Base-by-base conservation (phyloP, 2,329 filamentous ascomycete genomes). In the Waltergamsia citrina region DNA sequence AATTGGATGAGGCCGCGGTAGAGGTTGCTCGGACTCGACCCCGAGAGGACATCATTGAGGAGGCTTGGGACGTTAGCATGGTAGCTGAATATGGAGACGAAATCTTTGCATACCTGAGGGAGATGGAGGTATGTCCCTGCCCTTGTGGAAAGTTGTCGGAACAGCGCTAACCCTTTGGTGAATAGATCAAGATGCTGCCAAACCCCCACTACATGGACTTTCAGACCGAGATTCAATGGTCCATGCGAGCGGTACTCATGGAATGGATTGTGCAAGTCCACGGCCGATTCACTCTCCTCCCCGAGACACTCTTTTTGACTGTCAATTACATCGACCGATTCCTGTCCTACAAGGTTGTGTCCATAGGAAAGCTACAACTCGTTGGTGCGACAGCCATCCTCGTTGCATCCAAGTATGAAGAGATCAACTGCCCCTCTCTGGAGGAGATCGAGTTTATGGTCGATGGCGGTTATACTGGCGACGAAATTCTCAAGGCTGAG, bases 361-460 rank as follows among this genome's bases (percentile, higher is more conserved):
- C 92, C 2, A 74, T 96, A 11, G 85, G 83, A 41, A 96, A 96
- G 63, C 71, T 98, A 29, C 92, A 98, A 63, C 76, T 98, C 12
- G 92, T 96, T 33, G 92, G 92, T 30, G 90, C 92, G 16, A 96
- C 92, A 4, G 92, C 92, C 18, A 82, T 98, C 45, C 88, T 96
- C 49, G 81, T 98, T 40, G 92, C 92, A 10, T 85, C 92, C 47
- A 98, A 98, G 62, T 98, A 95, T 53, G 92, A 98, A 59, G 92
- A 98, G 63, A 95, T 98, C 65, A 94, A 94, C 60, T 94, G 88
- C 57, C 92, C 88, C 17, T 94, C 90, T 1, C 78, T 98, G 16
- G 75, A 83, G 41, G 92, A 98, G 65, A 94, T 98, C 50, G 84
- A 94, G 39, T 96, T 90, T 67, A 96, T 98, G 90, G 92, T 98